Base-by-base conservation (phyloP, 225 moss, liverwort and hornwort genomes). In the Ulota crispa region DNA sequence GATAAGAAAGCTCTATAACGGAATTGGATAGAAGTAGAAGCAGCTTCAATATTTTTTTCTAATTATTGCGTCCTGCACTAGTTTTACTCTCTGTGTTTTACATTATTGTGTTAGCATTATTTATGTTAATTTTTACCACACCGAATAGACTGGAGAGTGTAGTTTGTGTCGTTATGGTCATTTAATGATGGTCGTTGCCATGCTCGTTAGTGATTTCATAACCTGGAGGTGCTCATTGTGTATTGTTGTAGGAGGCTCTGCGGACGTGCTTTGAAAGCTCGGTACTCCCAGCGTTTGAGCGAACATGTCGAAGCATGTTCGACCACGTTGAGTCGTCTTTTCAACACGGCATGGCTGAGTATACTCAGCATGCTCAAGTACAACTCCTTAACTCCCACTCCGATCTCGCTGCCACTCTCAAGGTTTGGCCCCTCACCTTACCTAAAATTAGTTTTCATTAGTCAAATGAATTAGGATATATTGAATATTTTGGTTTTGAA, bases 281-380 rank as follows among this genome's bases (percentile, higher is more conserved):
- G 50, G 89, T 98, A 11, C 90, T 98, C 53, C 98, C 98, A 70
- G 92, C 91, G 36, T 95, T 98, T 72, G 98, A 98, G 83, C 89
- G 98, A 54, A 92, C 95, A 52, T 98, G 95, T 81, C 94, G 83
- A 85, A 88, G 92, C 71, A 98, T 98, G 98, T 95, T 98, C 76
- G 92, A 95, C 72, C 95, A 98, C 82, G 91, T 98, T 60, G 95
- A 98, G 80, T 85, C 92, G 60, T 92, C 95, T 26, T 93, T 98
- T 77, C 95, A 93, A 68, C 87, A 91, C 41, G 98, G 98, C 43
- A 82, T 98, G 87, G 86, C 95, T 60, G 98, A 95, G 87, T 94
- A 98, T 64, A 95, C 94, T 30, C 88, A 93, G 43, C 93, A 88
- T 82, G 94, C 94, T 60, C 95, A 98, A 85, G 94, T 92, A 71